Conservation (phyloP, 306 rosid genomes). For the Prunus persica region Prunus_persica_NCBIv2 NC_034014.1:18874001-18874500, state of each 20-base stretch:
- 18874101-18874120: conserved; percentile 33
- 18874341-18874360: conserved; percentile 28
- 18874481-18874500: conserved; percentile 57
- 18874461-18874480: conserved; percentile 81
- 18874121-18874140: conserved; percentile 14
- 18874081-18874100: conserved; percentile 5
- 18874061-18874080: conserved; percentile 8
- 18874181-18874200: conserved; percentile 19
- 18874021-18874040: conserved; percentile 7
- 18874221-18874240: conserved; percentile 22
- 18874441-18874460: conserved; percentile 40
- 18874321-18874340: conserved; percentile 22
- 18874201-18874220: conserved; percentile 14
- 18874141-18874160: conserved; percentile 11
- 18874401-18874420: conserved; percentile 40
- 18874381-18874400: conserved; percentile 54
- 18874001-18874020: conserved; percentile 15
- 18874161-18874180: conserved; percentile 14
- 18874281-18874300: conserved; percentile 20
- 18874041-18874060: conserved; percentile 7
- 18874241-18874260: conserved; percentile 24
- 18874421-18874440: conserved; percentile 22
- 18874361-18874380: conserved; percentile 40
- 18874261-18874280: conserved; percentile 24
- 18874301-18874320: conserved; percentile 24